These are phyloP conservation scores for Penicillium steckii DNA, from an alignment of 495 filamentous ascomycete species.

Conservation along the genomic window DNA sequence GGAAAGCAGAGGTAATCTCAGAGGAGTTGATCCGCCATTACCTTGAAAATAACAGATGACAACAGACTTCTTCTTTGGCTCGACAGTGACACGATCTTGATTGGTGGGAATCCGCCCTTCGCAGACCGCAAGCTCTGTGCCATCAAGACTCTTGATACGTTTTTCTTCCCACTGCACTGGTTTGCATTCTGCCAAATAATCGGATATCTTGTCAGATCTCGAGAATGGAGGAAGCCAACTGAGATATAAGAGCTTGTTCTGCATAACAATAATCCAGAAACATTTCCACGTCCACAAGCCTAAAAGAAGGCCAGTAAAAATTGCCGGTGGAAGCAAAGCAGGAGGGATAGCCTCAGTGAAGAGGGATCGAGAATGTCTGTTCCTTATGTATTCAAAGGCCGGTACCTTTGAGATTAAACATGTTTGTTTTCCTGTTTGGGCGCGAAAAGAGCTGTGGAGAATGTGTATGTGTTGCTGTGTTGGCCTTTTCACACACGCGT, in stretches of 20 bases:
- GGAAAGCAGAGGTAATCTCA: conserved; percentile 68
- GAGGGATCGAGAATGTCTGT: conserved; percentile 8
- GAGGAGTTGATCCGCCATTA: conserved; percentile 52
- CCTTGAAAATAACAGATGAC: conserved; percentile 42
- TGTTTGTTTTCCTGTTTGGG: not conserved
- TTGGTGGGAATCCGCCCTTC: conserved; percentile 36
- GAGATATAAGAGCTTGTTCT: conserved; percentile 85
- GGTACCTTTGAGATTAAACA: not conserved
- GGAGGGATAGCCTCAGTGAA: conserved; percentile 43
- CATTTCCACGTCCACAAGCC: conserved; percentile 78
- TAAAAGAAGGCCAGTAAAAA: conserved; percentile 66
- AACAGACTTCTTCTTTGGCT: conserved; percentile 17
- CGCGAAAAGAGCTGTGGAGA: not conserved
- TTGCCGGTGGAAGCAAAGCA: conserved; percentile 58
- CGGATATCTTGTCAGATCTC: conserved; percentile 51
- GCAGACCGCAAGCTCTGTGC: conserved; percentile 58
- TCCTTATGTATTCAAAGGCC: not conserved
- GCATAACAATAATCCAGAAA: conserved; percentile 74
- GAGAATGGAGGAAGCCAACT: conserved; percentile 65
- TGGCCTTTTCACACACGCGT: not conserved
- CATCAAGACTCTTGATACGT: conserved; percentile 53
- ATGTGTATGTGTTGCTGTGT: not conserved
- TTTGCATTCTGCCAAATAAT: conserved; percentile 56
- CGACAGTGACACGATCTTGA: not conserved
- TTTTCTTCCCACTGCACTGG: conserved; percentile 65